phyloP scores from a whole-genome alignment of 148 eudicot species.

The Nepenthes mirabilis region DNA sequence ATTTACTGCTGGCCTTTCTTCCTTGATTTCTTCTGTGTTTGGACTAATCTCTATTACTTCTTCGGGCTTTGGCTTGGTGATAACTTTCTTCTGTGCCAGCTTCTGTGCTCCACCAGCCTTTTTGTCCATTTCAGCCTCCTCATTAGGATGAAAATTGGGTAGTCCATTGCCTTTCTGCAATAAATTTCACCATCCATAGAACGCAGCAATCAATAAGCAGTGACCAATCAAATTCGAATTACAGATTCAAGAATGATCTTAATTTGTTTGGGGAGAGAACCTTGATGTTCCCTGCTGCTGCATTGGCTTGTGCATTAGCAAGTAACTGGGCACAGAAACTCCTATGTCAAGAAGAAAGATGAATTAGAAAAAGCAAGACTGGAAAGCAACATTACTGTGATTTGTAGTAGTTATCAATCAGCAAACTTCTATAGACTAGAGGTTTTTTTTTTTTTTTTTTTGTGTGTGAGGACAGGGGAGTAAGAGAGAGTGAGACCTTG shows the following conservation, averaged over 20 bases:
- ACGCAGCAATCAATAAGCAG: not conserved
- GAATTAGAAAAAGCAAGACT: no score
- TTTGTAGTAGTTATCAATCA: not conserved
- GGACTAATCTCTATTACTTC: slow-evolving; percentile 32
- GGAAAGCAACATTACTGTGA: no score
- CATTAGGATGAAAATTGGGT: not conserved
- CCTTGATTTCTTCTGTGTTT: slow-evolving; percentile 14
- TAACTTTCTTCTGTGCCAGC: slow-evolving; percentile 16
- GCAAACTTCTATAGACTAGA: not conserved
- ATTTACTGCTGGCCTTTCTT: not conserved
- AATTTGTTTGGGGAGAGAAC: not conserved
- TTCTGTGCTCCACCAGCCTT: not conserved
- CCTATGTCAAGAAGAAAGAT: not conserved
- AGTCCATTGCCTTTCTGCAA: not conserved
- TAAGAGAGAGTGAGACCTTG: not conserved
- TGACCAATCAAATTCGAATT: not conserved
- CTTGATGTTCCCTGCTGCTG: not conserved
- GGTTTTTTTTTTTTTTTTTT: no score
- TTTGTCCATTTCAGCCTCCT: not conserved
- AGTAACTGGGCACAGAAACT: not conserved
- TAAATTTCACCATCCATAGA: not conserved
- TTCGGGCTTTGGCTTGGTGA: slow-evolving; percentile 21
- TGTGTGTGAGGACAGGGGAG: not conserved
- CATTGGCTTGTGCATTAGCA: not conserved
- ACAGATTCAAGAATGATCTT: not conserved